Evolutionary conservation across 2,329 filamentous ascomycete genomes (phyloP).

Genomic region (Pseudogymnoascus sp.): DNA sequence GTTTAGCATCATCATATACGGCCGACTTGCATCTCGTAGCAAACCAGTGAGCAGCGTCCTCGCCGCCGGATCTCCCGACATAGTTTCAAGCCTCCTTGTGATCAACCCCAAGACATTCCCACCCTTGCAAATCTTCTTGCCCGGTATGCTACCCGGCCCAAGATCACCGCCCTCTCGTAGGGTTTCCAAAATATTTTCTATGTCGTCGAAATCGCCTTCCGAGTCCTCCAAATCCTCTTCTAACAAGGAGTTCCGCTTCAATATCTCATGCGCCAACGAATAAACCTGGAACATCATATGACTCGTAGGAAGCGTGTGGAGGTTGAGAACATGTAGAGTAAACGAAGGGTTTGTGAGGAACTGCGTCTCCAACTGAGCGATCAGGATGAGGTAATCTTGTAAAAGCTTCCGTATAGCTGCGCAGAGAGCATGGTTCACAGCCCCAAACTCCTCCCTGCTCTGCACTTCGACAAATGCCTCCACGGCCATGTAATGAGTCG

Average conservation of each 20-base stretch:
- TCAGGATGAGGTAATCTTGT: slow-evolving; percentile 87
- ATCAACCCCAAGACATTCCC: slow-evolving; percentile 86
- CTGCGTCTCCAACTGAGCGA: slow-evolving; percentile 90
- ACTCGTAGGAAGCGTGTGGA: slow-evolving; percentile 81
- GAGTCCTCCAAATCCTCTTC: slow-evolving; percentile 68
- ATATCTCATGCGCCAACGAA: slow-evolving; percentile 74
- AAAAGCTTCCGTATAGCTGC: slow-evolving; percentile 87
- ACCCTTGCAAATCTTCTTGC: slow-evolving; percentile 93
- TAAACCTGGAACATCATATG: slow-evolving; percentile 92
- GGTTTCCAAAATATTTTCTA: slow-evolving; percentile 88
- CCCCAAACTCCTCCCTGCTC: slow-evolving; percentile 84
- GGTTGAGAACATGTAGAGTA: slow-evolving; percentile 84
- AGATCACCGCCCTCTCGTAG: slow-evolving; percentile 80
- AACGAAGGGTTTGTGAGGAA: slow-evolving; percentile 82
- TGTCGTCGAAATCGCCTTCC: slow-evolving; percentile 61
- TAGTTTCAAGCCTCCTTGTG: slow-evolving; percentile 73
- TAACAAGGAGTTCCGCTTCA: slow-evolving; percentile 79
- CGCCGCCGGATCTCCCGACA: slow-evolving; percentile 90
- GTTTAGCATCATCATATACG: slow-evolving; percentile 97
- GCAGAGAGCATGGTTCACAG: slow-evolving; percentile 91
- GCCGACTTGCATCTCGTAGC: slow-evolving; percentile 78
- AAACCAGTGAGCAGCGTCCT: slow-evolving; percentile 73
- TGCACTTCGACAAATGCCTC: slow-evolving; percentile 93
- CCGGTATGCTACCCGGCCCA: slow-evolving; percentile 66
- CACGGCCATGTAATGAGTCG: slow-evolving; percentile 84